These are phyloP conservation scores for Falciphora oryzae DNA, from an alignment of 2,329 filamentous ascomycete species.

Conservation along the genomic window DNA sequence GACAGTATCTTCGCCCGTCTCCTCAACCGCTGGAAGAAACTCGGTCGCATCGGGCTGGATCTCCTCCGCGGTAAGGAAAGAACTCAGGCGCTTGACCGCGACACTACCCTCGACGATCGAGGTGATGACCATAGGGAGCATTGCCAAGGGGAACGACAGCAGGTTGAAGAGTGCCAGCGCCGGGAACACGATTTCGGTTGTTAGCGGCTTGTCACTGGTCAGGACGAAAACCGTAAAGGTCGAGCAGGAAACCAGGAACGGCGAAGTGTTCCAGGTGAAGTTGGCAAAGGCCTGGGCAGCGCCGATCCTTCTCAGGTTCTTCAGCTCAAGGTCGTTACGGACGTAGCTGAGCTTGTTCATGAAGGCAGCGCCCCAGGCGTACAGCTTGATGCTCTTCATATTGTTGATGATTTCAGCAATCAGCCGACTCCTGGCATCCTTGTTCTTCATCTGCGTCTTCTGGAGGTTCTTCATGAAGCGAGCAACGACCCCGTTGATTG, in stretches of 20 bases:
- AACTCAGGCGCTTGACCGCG: conserved; percentile 77
- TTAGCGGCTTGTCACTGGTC: conserved; percentile 72
- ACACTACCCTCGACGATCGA: conserved; percentile 95
- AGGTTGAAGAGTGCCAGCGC: conserved; percentile 90
- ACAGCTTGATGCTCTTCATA: conserved; percentile 99
- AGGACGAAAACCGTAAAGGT: conserved; percentile 94
- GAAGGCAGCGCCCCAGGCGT: conserved; percentile 94
- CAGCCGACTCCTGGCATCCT: conserved; percentile 84
- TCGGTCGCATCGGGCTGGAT: conserved; percentile 79
- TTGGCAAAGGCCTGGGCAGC: conserved; percentile 91
- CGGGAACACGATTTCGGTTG: conserved; percentile 93
- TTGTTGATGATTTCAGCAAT: conserved; percentile 99
- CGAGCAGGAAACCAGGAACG: conserved; percentile 94
- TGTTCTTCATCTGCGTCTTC: conserved; percentile 98
- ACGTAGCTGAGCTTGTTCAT: conserved; percentile 97
- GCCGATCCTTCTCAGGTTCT: conserved; percentile 93
- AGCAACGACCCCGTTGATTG: conserved; percentile 87
- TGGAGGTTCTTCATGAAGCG: conserved; percentile 91
- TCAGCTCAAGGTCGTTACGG: conserved; percentile 90
- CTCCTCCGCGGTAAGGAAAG: conserved; percentile 83
- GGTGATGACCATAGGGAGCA: conserved; percentile 96
- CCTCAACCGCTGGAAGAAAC: conserved; percentile 61
- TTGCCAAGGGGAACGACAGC: conserved; percentile 86
- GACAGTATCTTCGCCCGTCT: conserved; percentile 79
- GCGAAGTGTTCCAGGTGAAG: conserved; percentile 96